A percentile compares a stretch with the other conserved stretches of the same genome.
phyloP scores from a whole-genome alignment of 768 basidiomycete species.

The Russula dissimulans region DNA sequence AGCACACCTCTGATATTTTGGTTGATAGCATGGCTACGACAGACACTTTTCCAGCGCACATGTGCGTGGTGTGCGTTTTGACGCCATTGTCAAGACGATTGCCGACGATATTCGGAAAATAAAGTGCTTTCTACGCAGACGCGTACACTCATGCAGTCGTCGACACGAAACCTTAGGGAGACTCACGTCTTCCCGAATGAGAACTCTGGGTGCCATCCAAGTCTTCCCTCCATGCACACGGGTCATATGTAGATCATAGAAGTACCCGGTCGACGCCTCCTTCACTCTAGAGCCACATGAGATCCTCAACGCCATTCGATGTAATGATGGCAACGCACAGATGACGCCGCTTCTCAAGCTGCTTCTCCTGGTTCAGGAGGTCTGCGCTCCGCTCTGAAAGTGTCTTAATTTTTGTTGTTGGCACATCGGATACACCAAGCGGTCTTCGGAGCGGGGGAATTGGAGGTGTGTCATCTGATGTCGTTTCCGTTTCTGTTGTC shows the following conservation, averaged over 20 bases:
- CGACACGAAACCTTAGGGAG: not conserved
- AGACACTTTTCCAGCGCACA: slow-evolving; percentile 69
- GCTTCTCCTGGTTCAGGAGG: slow-evolving; percentile 63
- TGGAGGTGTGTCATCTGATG: not conserved
- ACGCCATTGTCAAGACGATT: slow-evolving; percentile 48
- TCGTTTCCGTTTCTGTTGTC: not conserved
- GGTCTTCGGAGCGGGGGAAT: slow-evolving; percentile 47
- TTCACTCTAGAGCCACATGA: slow-evolving; percentile 36
- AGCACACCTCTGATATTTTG: slow-evolving; percentile 73
- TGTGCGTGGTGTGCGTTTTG: slow-evolving; percentile 62
- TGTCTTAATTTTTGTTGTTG: slow-evolving; percentile 35
- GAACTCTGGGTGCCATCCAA: slow-evolving; percentile 83
- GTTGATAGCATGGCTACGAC: slow-evolving; percentile 79
- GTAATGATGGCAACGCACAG: slow-evolving; percentile 35
- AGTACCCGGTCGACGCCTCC: slow-evolving; percentile 74
- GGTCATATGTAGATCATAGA: slow-evolving; percentile 75
- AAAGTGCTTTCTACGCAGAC: slow-evolving; percentile 66
- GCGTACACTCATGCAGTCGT: not conserved
- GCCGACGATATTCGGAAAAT: slow-evolving; percentile 82
- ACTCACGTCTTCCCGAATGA: slow-evolving; percentile 86
- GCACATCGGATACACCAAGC: slow-evolving; percentile 65
- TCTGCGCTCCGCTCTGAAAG: slow-evolving; percentile 47
- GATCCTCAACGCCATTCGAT: slow-evolving; percentile 28
- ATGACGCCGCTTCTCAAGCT: slow-evolving; percentile 62
- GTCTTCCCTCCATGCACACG: slow-evolving; percentile 83